Evolutionary conservation across 306 rosid genomes (phyloP), one percentile per base, ranked within the genome.

Genomic region (Parietaria judaica): DNA sequence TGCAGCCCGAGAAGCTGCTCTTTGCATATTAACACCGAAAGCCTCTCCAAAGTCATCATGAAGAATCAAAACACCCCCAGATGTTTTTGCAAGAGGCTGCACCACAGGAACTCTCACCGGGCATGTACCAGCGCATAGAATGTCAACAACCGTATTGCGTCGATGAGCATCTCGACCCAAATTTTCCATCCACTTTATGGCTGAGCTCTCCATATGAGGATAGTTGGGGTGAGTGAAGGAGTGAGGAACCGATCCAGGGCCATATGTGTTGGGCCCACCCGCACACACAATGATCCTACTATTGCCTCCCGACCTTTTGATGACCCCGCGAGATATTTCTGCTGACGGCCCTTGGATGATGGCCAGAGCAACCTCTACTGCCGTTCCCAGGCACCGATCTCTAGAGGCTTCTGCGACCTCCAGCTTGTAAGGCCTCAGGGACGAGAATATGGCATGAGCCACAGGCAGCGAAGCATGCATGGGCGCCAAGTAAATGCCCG

Each of bases 21-120:
- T 86, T 74, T 88, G 99, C 78, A 92, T 82, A 81, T 92, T 92
- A 71, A 92, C 96, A 37, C 99, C 99, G 78, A 92, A 92, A 58
- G 99, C 99, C 82, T 92, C 99, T 43, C 99, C 99, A 66, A 92
- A 92, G 83, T 92, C 97, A 61, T 92, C 99, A 60, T 92, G 96
- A 75, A 92, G 96, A 72, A 88, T 84, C 70, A 92, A 77, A 72
- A 92, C 88, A 16, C 99, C 99, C 52, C 99, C 99, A 37, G 99
- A 86, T 66, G 94, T 84, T 76, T 92, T 88, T 65, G 95, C 94
- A 60, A 92, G 94, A 74, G 99, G 99, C 74, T 88, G 96, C 75
- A 92, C 72, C 60, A 88, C 77, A 69, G 99, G 94, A 72, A 92
- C 88, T 79, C 99, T 88, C 61, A 88, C 86, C 38, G 99, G 96